These are phyloP conservation scores for Alternaria sp. DNA, from an alignment of 2,329 filamentous ascomycete genomes.

Conservation along the genomic window DNA sequence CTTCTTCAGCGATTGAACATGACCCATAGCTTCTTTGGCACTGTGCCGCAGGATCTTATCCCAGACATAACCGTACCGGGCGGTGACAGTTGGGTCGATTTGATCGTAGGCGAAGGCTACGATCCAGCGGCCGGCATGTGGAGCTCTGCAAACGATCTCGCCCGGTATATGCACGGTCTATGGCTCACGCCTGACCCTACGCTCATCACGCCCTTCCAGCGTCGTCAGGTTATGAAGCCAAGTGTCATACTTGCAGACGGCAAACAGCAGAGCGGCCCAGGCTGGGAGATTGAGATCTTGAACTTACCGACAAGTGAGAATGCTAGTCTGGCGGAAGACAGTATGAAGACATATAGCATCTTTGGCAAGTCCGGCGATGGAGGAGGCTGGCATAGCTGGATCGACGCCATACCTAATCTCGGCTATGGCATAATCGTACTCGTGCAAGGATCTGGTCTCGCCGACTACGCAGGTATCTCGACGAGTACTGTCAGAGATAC, in stretches of 20 bases:
- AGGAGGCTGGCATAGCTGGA: conserved; percentile 41
- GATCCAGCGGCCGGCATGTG: conserved; percentile 43
- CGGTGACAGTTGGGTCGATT: conserved; percentile 35
- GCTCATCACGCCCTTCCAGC: conserved; percentile 34
- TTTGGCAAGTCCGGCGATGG: conserved; percentile 44
- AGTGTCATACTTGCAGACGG: conserved; percentile 31
- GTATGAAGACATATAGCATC: conserved; percentile 30
- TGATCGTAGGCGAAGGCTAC: conserved; percentile 37
- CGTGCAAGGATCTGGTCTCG: conserved; percentile 22
- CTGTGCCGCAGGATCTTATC: conserved; percentile 25
- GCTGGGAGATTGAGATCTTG: conserved; percentile 38
- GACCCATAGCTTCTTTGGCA: conserved; percentile 35
- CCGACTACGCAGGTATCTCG: conserved; percentile 22
- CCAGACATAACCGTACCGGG: conserved; percentile 32
- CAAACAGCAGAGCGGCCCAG: conserved; percentile 35
- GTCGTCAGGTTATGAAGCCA: conserved; percentile 33
- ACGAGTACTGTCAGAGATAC: conserved; percentile 21
- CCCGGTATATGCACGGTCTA: conserved; percentile 30
- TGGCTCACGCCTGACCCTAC: conserved; percentile 32
- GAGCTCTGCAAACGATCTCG: conserved; percentile 41
- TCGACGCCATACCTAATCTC: conserved; percentile 38
- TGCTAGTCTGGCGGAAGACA: not conserved
- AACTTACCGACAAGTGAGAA: conserved; percentile 18
- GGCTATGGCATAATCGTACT: conserved; percentile 40
- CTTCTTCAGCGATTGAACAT: conserved; percentile 34